Conservation (phyloP, 2,329 filamentous ascomycete genomes). For the Colletotrichum agaves region DNA sequence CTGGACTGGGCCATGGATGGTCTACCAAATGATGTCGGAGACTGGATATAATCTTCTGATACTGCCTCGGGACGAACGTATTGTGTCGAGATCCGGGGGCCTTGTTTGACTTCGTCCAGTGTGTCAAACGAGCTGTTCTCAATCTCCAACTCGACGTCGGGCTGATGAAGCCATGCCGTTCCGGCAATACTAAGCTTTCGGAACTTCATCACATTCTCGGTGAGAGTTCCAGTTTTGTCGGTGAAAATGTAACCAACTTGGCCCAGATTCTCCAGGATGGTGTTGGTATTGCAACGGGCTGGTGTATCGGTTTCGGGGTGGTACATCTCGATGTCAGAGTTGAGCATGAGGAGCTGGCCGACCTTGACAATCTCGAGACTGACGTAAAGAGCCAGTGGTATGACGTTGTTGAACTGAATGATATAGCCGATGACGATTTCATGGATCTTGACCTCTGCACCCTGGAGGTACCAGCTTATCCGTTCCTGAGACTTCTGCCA, state of each 20-base stretch:
- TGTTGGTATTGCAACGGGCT: slow-evolving; percentile 90
- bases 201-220: slow-evolving; percentile 96
- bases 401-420: slow-evolving; percentile 97
- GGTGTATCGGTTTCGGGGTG: slow-evolving; percentile 86
- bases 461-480: slow-evolving; percentile 78
- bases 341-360: slow-evolving; percentile 80
- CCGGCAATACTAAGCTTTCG: slow-evolving; percentile 91
- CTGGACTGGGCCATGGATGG: slow-evolving; percentile 43
- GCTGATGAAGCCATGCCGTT: slow-evolving; percentile 87
- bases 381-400: slow-evolving; percentile 91
- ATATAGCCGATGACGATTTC: slow-evolving; percentile 90
- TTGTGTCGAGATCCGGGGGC: slow-evolving; percentile 14
- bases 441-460: slow-evolving; percentile 78
- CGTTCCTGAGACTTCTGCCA: slow-evolving; percentile 77
- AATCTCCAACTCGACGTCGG: slow-evolving; percentile 66
- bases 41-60: slow-evolving; percentile 13
- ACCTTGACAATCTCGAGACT: slow-evolving; percentile 90
- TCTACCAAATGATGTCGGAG: slow-evolving; percentile 23
- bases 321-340: slow-evolving; percentile 89
- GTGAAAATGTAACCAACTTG: slow-evolving; percentile 93
- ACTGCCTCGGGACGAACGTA: slow-evolving; percentile 11
- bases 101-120: slow-evolving; percentile 7
- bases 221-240: slow-evolving; percentile 94
- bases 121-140: slow-evolving; percentile 33
- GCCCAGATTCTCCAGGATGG: slow-evolving; percentile 92